Conservation (phyloP, 108 stramenopile genomes). For the Mayamaea pseudoterrestris region DNA sequence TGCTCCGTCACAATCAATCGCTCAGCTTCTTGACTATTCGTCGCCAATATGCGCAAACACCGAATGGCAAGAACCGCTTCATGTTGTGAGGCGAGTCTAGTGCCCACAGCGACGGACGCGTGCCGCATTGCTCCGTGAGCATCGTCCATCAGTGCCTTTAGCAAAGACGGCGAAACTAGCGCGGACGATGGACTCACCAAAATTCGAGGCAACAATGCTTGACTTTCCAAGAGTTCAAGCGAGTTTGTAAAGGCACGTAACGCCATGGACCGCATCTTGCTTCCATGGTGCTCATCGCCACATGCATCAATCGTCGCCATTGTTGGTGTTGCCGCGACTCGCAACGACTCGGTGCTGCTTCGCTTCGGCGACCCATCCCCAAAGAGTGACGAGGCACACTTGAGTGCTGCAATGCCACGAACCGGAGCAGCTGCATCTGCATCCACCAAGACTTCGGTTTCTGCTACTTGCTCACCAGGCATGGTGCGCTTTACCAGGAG, state of each 20-base stretch:
- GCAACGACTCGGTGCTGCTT: not conserved
- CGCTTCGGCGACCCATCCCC: not conserved
- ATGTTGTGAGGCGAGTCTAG: slow-evolving; percentile 23
- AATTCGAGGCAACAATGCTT: too few species aligned
- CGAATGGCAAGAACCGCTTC: slow-evolving; percentile 30
- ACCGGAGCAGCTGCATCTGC: slow-evolving; percentile 1
- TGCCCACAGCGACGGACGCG: slow-evolving; percentile 18
- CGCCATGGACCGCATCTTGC: slow-evolving; percentile 19
- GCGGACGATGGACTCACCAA: slow-evolving; percentile 1
- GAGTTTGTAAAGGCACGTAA: slow-evolving; percentile 33
- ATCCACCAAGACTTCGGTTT: too few species aligned
- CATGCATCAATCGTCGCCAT: not conserved
- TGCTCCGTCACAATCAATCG: slow-evolving; percentile 6
- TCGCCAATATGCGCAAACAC: slow-evolving; percentile 20
- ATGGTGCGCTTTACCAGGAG: slow-evolving; percentile 4
- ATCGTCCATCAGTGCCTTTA: slow-evolving; percentile 21
- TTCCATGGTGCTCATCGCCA: slow-evolving; percentile 21
- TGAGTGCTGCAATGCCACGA: not conserved
- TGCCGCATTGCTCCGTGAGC: slow-evolving; percentile 25
- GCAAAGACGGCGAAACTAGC: slow-evolving; percentile 3
- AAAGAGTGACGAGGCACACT: not conserved
- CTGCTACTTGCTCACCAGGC: not conserved
- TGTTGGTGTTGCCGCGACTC: not conserved
- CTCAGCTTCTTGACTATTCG: not conserved
- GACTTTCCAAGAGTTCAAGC: too few species aligned